phyloP scores from a whole-genome alignment of 768 basidiomycete genomes.

The Coprinopsis sp. region DNA sequence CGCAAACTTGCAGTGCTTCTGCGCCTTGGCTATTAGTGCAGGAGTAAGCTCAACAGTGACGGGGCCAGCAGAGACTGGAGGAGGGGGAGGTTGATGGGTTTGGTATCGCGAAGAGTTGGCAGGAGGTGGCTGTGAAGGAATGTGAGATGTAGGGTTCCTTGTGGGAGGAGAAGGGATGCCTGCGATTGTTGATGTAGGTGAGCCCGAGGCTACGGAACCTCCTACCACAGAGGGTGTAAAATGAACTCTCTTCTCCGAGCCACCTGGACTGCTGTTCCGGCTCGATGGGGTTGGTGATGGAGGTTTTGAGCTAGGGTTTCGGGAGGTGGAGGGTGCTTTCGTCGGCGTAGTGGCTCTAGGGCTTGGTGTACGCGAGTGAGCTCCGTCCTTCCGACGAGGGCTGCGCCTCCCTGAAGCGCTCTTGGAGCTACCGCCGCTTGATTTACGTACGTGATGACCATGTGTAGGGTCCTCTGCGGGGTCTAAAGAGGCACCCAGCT shows the following conservation, averaged over 20 bases:
- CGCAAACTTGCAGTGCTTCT: slow-evolving; percentile 91
- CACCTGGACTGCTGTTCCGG: slow-evolving; percentile 27
- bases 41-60: slow-evolving; percentile 53
- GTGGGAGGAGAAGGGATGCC: slow-evolving; percentile 3
- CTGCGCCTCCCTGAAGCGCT: slow-evolving; percentile 18
- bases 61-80: slow-evolving; percentile 5
- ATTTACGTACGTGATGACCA: slow-evolving; percentile 12
- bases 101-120: slow-evolving; percentile 11
- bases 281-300: slow-evolving; percentile 7
- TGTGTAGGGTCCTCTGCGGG: neutral
- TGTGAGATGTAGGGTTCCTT: slow-evolving; percentile 16
- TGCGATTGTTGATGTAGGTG: slow-evolving; percentile 15
- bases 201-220: slow-evolving; percentile 19
- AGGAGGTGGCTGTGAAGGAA: slow-evolving; percentile 15
- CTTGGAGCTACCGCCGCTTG: slow-evolving; percentile 25
- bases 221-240: slow-evolving; percentile 45
- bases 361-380: slow-evolving; percentile 11
- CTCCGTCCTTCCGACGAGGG: slow-evolving; percentile 25
- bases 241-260: slow-evolving; percentile 42
- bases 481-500: neutral
- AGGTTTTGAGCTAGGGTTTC: slow-evolving; percentile 7
- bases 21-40: slow-evolving; percentile 62
- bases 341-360: neutral
- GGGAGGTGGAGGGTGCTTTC: slow-evolving; percentile 11
- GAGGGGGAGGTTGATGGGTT: slow-evolving; percentile 15